Base-by-base conservation (phyloP, 2,329 filamentous ascomycete species). In the Colletotrichum musicola region DNA sequence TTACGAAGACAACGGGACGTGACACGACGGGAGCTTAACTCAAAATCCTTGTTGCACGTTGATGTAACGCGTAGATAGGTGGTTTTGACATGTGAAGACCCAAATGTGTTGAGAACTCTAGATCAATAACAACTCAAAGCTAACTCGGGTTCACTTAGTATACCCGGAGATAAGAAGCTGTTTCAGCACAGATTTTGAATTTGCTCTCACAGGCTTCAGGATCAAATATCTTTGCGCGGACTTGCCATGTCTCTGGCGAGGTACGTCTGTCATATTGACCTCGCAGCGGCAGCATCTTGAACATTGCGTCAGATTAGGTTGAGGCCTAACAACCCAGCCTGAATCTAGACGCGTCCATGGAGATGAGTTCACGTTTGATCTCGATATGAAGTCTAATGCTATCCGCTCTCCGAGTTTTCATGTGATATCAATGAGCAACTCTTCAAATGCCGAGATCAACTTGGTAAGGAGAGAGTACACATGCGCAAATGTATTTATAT, bases 1-100 rank as follows among this genome's bases (percentile, higher is more conserved):
- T 35, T 10, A 9, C 30, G 54, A 14, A 25, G 38, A 20, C 14
- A 58, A 58, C 55, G 55, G 55, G 55, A 58, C 55, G 42, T 58
- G 40, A 58, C 55, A 22, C 46, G 55, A 47, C 55, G 55, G 55
- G 55, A 58, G 55, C 55, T 58, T 35, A 58, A 58, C 55, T 18
- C 20, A 57, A 57, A 57, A 58, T 46, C 35, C 20, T 35, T 0
- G 55, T 47, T 58, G 16, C 13, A 30, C 22, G 22, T n/a, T 18
- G 35, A 46, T 9, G 40, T 42, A n/a, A 13, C 16, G 14, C 4
- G 4, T 25, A 20, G 54, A 57, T 58, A 27, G 40, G n/a, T 42
- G 40, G 40, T 16, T 14, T 14, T 42, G 22, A 58, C 55, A 58
- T 58, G 55, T 58, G 25, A 58, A 58, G 42, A 3, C 18, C 14